A percentile compares a stretch with the other conserved stretches of the same genome.
Conservation (phyloP, 208 protist genomes). For the Vickermania spadyakhi region DNA sequence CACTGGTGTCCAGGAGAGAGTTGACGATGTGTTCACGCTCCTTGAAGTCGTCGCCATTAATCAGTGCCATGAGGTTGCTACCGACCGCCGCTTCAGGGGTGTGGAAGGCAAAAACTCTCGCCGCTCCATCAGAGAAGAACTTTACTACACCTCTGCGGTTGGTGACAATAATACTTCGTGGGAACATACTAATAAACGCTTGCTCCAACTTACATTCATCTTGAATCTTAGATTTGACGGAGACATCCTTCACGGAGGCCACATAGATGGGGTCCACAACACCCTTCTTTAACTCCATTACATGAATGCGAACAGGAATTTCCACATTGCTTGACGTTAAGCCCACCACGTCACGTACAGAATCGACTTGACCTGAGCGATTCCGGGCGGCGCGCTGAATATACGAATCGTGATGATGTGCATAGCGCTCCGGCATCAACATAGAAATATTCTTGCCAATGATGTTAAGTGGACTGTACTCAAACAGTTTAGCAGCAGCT, state of each 20-base stretch:
- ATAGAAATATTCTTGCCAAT: conserved; percentile 13
- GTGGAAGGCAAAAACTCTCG: conserved; percentile 14
- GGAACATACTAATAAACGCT: conserved; percentile 1
- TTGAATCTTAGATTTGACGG: conserved; percentile 7
- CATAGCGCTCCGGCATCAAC: not conserved
- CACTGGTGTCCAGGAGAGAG: not conserved
- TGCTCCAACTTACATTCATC: conserved; percentile 5
- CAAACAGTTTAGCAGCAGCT: conserved; percentile 17
- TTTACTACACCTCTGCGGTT: conserved; percentile 7
- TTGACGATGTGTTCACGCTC: not conserved
- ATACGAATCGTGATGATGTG: conserved; percentile 5
- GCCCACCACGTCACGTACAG: not conserved
- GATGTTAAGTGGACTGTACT: conserved; percentile 1
- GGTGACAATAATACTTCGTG: conserved; percentile 13
- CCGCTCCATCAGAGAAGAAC: conserved; percentile 10
- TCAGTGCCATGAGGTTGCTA: conserved; percentile 26
- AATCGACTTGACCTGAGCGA: conserved; percentile 2
- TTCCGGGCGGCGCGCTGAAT: not conserved
- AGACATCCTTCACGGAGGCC: conserved; percentile 3
- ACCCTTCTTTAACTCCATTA: conserved; percentile 13
- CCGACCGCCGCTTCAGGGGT: conserved; percentile 9
- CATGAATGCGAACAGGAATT: conserved; percentile 4
- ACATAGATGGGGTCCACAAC: conserved; percentile 2
- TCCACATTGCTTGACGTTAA: not conserved
- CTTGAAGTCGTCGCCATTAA: conserved; percentile 6